phyloP scores from a whole-genome alignment of 768 basidiomycete species.

The Kwoniella botswanensis region DNA sequence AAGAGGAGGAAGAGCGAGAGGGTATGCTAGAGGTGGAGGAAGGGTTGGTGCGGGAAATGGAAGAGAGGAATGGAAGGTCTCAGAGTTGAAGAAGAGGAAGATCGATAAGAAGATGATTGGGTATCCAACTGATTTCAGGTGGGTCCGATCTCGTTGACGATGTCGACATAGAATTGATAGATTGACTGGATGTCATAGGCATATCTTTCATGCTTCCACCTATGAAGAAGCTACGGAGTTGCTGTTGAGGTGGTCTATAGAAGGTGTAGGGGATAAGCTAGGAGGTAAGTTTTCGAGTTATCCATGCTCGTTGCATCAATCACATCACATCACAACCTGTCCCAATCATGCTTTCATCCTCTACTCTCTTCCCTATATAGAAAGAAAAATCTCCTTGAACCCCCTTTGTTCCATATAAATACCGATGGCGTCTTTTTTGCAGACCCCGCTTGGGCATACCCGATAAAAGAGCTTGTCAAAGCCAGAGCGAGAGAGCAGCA shows the following conservation, averaged over 20 bases:
- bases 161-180: not conserved
- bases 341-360: no score
- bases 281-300: slow-evolving; percentile 46
- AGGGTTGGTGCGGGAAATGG: slow-evolving; percentile 10
- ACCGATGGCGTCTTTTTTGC: not conserved
- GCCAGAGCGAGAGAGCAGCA: slow-evolving; percentile 57
- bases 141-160: slow-evolving; percentile 4
- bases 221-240: slow-evolving; percentile 56
- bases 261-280: slow-evolving; percentile 55
- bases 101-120: slow-evolving; percentile 54
- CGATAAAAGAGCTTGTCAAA: slow-evolving; percentile 54
- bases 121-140: slow-evolving; percentile 55
- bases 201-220: slow-evolving; percentile 54
- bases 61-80: slow-evolving; percentile 24
- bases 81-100: slow-evolving; percentile 37
- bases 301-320: not conserved
- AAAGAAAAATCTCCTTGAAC: no score
- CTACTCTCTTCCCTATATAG: no score
- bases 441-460: slow-evolving; percentile 57
- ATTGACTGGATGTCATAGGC: slow-evolving; percentile 30
- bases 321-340: not conserved
- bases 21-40: slow-evolving; percentile 16
- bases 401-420: no score
- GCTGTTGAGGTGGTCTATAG: slow-evolving; percentile 54
- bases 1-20: slow-evolving; percentile 17